phyloP scores from a whole-genome alignment of 257 asterid species.

The Catharanthus roseus region DNA sequence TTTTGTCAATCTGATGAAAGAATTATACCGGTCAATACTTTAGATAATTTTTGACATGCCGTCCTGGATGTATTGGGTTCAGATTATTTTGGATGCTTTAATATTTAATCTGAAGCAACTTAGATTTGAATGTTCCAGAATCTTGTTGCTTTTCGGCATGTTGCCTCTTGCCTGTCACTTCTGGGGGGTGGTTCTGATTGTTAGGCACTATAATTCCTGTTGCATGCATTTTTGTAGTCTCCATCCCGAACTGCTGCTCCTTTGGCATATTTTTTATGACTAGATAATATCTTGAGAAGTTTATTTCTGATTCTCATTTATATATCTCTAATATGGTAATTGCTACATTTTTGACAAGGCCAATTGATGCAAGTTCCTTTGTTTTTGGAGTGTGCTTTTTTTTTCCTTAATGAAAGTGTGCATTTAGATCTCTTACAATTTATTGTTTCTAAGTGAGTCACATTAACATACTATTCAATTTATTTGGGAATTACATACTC shows the following conservation, averaged over 20 bases:
- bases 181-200: neutral
- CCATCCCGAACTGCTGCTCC: neutral
- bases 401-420: too few species aligned
- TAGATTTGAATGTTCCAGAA: neutral
- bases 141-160: neutral
- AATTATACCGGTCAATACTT: neutral
- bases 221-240: neutral
- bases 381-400: too few species aligned
- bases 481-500: neutral
- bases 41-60: neutral
- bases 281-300: neutral
- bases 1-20: neutral
- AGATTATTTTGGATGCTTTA: neutral
- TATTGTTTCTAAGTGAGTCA: neutral
- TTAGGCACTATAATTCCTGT: neutral
- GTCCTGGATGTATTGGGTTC: neutral
- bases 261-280: neutral
- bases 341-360: neutral
- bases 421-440: neutral
- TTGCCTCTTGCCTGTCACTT: neutral
- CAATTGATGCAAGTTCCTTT: neutral
- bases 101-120: neutral
- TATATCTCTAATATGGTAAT: neutral
- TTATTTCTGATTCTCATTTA: slow-evolving; percentile 1
- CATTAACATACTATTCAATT: neutral